Conservation (phyloP, 176 grass and related monocot genomes). For the Calamus simplicifolius region DNA sequence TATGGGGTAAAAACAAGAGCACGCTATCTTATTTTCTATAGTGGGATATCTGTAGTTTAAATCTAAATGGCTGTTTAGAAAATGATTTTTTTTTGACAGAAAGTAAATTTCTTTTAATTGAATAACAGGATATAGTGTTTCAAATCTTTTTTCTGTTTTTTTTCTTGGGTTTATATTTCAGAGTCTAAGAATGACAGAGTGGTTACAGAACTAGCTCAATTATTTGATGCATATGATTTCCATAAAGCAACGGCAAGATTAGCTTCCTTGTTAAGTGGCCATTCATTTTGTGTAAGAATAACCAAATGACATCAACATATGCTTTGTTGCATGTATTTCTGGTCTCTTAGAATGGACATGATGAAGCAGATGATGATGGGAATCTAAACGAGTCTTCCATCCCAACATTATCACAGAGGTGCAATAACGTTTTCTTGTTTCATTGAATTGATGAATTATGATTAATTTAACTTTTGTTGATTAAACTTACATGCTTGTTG, state of each 20-base stretch:
- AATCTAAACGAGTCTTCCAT: slow-evolving; percentile 30
- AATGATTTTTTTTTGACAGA: no score
- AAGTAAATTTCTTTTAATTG: no score
- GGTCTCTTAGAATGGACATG: slow-evolving; percentile 25
- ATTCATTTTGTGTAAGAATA: no score
- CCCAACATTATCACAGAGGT: slow-evolving; percentile 73
- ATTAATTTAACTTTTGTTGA: no score
- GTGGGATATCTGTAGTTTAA: no score
- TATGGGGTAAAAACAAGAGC: no score
- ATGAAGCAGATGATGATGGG: slow-evolving; percentile 5
- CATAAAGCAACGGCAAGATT: slow-evolving; percentile 42
- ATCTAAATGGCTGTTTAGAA: no score
- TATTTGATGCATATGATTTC: slow-evolving; percentile 67
- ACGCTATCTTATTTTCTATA: no score
- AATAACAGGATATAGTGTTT: no score
- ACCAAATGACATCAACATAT: no score
- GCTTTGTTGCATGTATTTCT: not conserved
- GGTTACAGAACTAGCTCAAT: slow-evolving; percentile 63
- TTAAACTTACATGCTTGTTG: no score
- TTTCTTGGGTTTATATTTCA: slow-evolving; percentile 20
- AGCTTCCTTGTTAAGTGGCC: not conserved
- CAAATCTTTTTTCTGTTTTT: not conserved
- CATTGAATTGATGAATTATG: no score
- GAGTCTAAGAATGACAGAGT: slow-evolving; percentile 34
- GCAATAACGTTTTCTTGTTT: not conserved